Evolutionary conservation across 2,329 filamentous ascomycete species (phyloP), one percentile per base, ranked within the genome.

Genomic region (Ceratocystis cacaofunesta): DNA sequence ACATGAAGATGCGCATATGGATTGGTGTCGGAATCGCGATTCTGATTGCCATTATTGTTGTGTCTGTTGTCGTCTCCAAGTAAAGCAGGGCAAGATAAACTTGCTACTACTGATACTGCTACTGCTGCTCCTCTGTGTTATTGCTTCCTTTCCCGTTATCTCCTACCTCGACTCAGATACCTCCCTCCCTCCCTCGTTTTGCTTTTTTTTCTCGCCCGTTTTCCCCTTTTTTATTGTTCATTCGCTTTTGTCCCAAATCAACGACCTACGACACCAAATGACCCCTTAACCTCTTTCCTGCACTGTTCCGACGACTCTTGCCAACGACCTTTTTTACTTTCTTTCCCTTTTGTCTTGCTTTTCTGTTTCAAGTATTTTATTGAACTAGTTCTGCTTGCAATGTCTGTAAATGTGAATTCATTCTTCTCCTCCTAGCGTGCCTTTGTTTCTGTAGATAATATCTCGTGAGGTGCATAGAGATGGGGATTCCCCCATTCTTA

Each of bases 1-100:
- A 97, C 74, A 95, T 96, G 90, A 97, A 97, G 85, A 99, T 99
- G 94, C 87, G 94, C 76, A 94, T 96, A 82, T 97, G 92, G 79
- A 81, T 99, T 71, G 88, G 95, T 74, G 82, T 86, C 67, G 94
- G 92, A 73, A 88, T 99, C 77, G 88, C 97, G 75, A 83, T 97
- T 71, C 82, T 99, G 71, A 83, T 99, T 70, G 79, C 95, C 71
- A 84, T 99, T 76, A 97, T 99, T 75, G 94, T 99, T 73, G 86
- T 97, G 71, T 94, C 94, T 70, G 82, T 88, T 71, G 90, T 25
- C 17, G 5, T 63, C 17, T 41, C 36, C 36, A 41, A 41, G 36
- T 41, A 41, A 41, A 41, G 36, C 12, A 41, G 36, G 36, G 10
- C 36, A 41, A 41, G 36, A 41, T 15, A 3, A 41, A 15, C 36